Base-by-base conservation (phyloP, 2,329 filamentous ascomycete species). In the Gyromitra esculenta region DNA sequence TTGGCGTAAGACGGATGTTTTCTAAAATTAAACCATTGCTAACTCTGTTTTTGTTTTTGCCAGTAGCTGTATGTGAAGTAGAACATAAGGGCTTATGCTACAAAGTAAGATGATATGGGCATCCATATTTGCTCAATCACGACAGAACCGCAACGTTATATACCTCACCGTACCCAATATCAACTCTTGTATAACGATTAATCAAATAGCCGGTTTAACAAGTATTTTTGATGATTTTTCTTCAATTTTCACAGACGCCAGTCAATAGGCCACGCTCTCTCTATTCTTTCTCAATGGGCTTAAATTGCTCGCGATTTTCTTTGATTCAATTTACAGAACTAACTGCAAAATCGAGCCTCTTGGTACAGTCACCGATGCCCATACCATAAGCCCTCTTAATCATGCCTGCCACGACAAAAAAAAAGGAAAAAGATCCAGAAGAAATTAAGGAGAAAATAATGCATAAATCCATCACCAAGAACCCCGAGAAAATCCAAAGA, bases 321-420 rank as follows among this genome's bases (percentile, higher is more conserved):
- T 69, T 69, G 18, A 70, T 70, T 59, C 8, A 65, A 43, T 75
- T 56, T 48, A 57, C 48, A 57, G 50, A 52, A 56, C 69, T 65
- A 65, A 37, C 50, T 65, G 39, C 21, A 48, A 52, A 45, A 50
- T 62, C 21, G 21, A 50, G 65, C 50, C 18, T 39, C 62, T 62
- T 62, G 56, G 54, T 68, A 43, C 63, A 54, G 56, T 35, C 35
- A 41, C 45, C n/a, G 21, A 68, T 48, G 18, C 7, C 25, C 48
- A 43, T 68, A 25, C 35, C 45, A 56, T 31, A 62, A 59, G 64
- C 43, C 43, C 66, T 43, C 18, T 31, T 31, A 56, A 45, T 65
- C 25, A 57, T 41, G 18, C 31, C 35, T 41, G 18, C 31, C 35
- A 60, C 43, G 6, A 52, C 35, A 39, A 25, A 67, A 54, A 39